Evolutionary conservation across 2,329 filamentous ascomycete species (phyloP), one percentile per base, ranked within the genome.

Genomic region (Diaporthe sp.): DNA sequence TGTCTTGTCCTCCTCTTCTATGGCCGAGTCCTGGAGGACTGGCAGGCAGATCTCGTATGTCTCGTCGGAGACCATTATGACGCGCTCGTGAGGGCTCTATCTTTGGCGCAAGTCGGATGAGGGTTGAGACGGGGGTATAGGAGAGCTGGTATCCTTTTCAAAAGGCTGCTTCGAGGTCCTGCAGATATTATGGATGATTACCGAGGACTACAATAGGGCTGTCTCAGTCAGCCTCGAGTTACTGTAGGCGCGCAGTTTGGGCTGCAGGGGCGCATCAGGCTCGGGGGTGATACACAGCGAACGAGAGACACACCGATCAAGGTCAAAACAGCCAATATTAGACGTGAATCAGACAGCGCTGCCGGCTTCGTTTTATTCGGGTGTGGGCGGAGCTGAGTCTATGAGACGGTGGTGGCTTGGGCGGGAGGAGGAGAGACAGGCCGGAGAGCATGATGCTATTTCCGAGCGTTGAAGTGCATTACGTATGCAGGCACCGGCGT

Each of bases 1-100:
- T 65, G 94, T 96, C 88, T 97, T 97, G 81, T 98, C 96, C 84
- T 99, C 97, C 77, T 98, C 97, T 79, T 97, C 94, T 76, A 98
- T 88, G 72, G 89, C 88, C 74, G 91, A 86, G 84, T 98, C 93
- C 86, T 97, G 92, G 77, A 99, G 90, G 81, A 98, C 91, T 70
- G 95, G 94, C 82, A 97, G 91, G 83, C 95, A 98, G 80, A 97
- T 90, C 79, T 98, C 95, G 87, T 97, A 97, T 72, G 96, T 92
- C 79, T 96, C 92, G 88, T 98, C 96, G 79, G 96, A 94, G 76
- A 98, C 92, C 96, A 98, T 98, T 82, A 76, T 71, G 42, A 35
- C 47, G 51, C 59, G 66, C 51, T 53, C 39, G 53, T 71, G 37
- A n/a, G 42, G 44, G n/a, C 8, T 35, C 35, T 72, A 15, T 70